Evolutionary conservation across 2,329 filamentous ascomycete species (phyloP), one percentile per base, ranked within the genome.

Genomic region (Aspergillus viridinutans): DNA sequence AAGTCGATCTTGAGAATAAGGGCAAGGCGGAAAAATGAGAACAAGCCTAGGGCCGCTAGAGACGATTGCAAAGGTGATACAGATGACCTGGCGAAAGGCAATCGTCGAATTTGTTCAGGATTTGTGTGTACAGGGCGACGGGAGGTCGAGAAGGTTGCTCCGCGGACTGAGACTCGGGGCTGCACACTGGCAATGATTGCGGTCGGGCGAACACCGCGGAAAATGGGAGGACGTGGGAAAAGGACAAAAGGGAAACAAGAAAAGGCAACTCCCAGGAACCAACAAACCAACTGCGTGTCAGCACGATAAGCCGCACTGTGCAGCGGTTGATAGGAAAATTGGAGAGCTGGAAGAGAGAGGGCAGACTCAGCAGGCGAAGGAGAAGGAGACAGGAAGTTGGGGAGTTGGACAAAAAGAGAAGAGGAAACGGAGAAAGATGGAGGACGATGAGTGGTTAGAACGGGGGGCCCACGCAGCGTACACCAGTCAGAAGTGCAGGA

Each of bases 221-320:
- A 55, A 51, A 42, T 49, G 58, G 56, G 49, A 49, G 48, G 54
- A 61, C 17, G 38, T 52, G 55, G 55, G 51, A 52, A 53, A 35
- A 25, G 25, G 53, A 54, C 47, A 56, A 56, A 52, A 53, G 49
- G 32, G 56, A 54, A 48, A 20, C 10, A 42, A 52, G 48, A 48
- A 54, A 57, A 58, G 60, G 53, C 5, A 54, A 53, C 45, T 58
- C 58, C 64, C 51, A 58, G 53, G 52, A 56, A 58, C 59, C 43
- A 26, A 47, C 61, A 64, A 58, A 67, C 64, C 65, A 63, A 66
- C 62, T 66, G 64, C 65, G 65, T 62, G 58, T 61, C 64, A 70
- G 69, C 68, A 69, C 67, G 62, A 53, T 51, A 55, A 62, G 64
- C 61, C 65, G 68, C 63, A 64, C 71, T 67, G 55, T 63, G 65